A percentile compares a stretch with the other conserved stretches of the same genome.
phyloP scores from a whole-genome alignment of 441 rosid genomes.

The Francoa sonchifolia region DNA sequence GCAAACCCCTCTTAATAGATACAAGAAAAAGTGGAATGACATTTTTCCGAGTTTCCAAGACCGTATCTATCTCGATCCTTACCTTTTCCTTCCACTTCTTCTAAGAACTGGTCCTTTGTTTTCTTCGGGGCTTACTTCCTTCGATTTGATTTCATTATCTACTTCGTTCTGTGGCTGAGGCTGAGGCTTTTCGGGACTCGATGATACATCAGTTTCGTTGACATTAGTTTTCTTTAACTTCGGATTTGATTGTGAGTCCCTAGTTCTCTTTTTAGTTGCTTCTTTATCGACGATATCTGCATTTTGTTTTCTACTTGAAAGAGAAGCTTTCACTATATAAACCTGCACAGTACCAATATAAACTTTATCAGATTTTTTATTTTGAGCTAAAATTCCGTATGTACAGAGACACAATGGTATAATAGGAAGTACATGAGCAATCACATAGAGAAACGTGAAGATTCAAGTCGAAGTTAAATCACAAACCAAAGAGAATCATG shows the following conservation, averaged over 20 bases:
- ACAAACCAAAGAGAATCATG: too few relatives aligned
- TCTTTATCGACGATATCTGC: background rate
- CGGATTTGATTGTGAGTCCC: background rate
- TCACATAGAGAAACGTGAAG: too few relatives aligned
- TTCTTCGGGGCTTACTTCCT: background rate
- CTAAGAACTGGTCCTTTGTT: background rate
- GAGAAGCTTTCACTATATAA: constrained; percentile 25
- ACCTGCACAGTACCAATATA: constrained; percentile 17
- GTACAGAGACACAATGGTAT: too few relatives aligned
- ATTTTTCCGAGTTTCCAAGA: too few relatives aligned
- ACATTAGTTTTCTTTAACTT: background rate
- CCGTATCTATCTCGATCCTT: too few relatives aligned
- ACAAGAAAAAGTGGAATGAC: too few relatives aligned
- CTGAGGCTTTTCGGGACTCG: constrained; percentile 1
- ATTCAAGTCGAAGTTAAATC: too few relatives aligned
- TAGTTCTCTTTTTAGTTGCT: background rate
- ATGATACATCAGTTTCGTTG: background rate
- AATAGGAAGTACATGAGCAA: too few relatives aligned
- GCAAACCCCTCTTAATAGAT: too few relatives aligned
- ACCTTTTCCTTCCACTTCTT: background rate
- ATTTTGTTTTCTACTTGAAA: background rate
- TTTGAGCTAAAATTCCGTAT: too few relatives aligned
- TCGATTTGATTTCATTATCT: too few relatives aligned
- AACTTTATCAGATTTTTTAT: too few relatives aligned
- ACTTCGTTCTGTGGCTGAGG: background rate